Evolutionary conservation across 768 basidiomycete species (phyloP).

Genomic region (Kwoniella dejecticola): DNA sequence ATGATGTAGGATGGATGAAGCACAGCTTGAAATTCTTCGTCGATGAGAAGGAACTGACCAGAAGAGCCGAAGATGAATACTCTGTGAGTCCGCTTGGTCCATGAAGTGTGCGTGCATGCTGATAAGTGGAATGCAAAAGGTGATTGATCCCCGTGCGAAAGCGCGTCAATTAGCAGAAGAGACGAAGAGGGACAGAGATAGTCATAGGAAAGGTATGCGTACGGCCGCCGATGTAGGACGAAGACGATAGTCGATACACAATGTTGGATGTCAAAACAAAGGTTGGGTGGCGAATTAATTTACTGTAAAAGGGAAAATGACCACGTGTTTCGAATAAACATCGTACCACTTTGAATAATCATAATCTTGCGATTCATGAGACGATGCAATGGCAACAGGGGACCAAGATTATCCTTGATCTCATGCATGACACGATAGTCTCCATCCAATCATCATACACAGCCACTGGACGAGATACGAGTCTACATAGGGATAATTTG

Average conservation of each 20-base stretch:
- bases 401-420: no score
- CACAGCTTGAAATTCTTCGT: slow-evolving; percentile 50
- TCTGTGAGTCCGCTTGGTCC: slow-evolving; percentile 39
- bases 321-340: slow-evolving; percentile 14
- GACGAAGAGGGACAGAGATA: slow-evolving; percentile 24
- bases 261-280: slow-evolving; percentile 3
- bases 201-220: slow-evolving; percentile 24
- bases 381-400: neutral
- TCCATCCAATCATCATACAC: neutral
- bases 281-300: slow-evolving; percentile 11
- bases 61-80: slow-evolving; percentile 55
- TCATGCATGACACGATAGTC: neutral
- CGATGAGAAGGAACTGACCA: slow-evolving; percentile 48
- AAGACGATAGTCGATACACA: neutral
- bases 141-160: slow-evolving; percentile 55
- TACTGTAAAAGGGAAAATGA: neutral
- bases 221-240: slow-evolving; percentile 36
- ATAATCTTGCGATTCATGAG: neutral
- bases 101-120: neutral
- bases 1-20: slow-evolving; percentile 55
- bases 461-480: no score
- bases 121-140: no score
- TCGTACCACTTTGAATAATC: slow-evolving; percentile 15
- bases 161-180: slow-evolving; percentile 43
- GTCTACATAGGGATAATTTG: no score